Evolutionary conservation across 306 rosid genomes (phyloP).

Genomic region (Casuarina equisetifolia): DNA sequence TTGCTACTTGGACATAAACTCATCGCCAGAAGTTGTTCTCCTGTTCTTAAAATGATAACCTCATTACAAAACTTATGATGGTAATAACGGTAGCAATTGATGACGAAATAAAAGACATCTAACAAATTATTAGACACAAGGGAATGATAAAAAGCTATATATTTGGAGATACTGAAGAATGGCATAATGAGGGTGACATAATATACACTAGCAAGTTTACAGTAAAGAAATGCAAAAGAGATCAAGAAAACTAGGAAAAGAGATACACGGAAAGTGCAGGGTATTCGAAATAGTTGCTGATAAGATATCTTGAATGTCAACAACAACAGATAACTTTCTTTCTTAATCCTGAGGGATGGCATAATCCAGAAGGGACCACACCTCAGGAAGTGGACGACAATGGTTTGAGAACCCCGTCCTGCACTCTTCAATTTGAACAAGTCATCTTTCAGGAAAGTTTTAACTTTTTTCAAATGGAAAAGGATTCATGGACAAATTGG

Average conservation of each 20-base stretch:
- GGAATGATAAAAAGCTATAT: background rate
- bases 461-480: too few relatives aligned
- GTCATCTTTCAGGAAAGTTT: too few relatives aligned
- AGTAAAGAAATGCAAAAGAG: background rate
- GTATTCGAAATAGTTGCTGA: too few relatives aligned
- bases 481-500: background rate
- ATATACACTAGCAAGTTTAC: too few relatives aligned
- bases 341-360: background rate
- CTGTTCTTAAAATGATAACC: background rate
- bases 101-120: background rate
- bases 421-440: too few relatives aligned
- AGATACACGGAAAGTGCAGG: background rate
- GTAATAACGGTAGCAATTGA: background rate
- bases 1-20: background rate
- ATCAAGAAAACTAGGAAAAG: background rate
- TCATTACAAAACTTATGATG: background rate
- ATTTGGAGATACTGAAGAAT: background rate
- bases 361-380: too few relatives aligned
- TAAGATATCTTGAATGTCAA: background rate
- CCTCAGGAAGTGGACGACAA: too few relatives aligned
- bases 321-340: background rate
- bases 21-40: background rate
- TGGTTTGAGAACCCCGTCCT: too few relatives aligned
- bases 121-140: background rate
- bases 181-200: background rate